Conservation (phyloP, 2,329 filamentous ascomycete genomes). For the Aplosporella prunicola region DNA sequence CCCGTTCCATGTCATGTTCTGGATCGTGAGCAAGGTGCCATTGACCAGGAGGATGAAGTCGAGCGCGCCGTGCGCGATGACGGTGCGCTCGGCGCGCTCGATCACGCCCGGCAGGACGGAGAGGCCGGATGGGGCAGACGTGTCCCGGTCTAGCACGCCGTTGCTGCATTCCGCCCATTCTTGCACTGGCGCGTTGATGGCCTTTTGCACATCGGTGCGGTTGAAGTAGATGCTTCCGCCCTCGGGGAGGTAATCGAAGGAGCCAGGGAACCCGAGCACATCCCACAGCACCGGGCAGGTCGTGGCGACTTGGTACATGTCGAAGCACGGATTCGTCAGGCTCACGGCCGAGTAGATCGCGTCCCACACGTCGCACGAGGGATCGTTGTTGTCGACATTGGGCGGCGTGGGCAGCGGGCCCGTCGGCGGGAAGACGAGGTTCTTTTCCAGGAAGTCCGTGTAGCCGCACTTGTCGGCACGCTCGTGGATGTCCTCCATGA, state of each 20-base stretch:
- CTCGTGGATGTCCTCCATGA: constrained; percentile 43
- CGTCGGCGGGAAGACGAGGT: constrained; percentile 59
- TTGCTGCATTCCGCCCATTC: constrained; percentile 50
- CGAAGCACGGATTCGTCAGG: constrained; percentile 42
- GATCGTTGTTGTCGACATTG: constrained; percentile 29
- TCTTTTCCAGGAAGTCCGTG: constrained; percentile 48
- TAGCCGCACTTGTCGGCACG: constrained; percentile 53
- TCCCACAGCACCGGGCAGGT: constrained; percentile 28
- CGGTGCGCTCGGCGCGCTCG: constrained; percentile 58
- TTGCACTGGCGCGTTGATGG: constrained; percentile 51
- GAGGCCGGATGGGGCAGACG: constrained; percentile 45
- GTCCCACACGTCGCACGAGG: constrained; percentile 44
- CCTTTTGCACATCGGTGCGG: constrained; percentile 41
- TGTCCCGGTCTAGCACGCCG: constrained; percentile 42
- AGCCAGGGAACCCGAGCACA: constrained; percentile 29
- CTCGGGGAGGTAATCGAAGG: constrained; percentile 30
- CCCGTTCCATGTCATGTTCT: constrained; percentile 76
- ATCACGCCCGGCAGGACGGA: constrained; percentile 60
- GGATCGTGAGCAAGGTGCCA: constrained; percentile 61
- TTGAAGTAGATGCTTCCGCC: constrained; percentile 41
- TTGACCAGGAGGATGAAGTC: constrained; percentile 61
- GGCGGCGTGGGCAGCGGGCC: constrained; percentile 48
- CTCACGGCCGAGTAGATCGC: constrained; percentile 31
- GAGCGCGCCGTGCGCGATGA: constrained; percentile 62
- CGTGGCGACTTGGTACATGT: constrained; percentile 38